Conservation (phyloP, 106 monocot genomes). For the Cymbidium sinense region DNA sequence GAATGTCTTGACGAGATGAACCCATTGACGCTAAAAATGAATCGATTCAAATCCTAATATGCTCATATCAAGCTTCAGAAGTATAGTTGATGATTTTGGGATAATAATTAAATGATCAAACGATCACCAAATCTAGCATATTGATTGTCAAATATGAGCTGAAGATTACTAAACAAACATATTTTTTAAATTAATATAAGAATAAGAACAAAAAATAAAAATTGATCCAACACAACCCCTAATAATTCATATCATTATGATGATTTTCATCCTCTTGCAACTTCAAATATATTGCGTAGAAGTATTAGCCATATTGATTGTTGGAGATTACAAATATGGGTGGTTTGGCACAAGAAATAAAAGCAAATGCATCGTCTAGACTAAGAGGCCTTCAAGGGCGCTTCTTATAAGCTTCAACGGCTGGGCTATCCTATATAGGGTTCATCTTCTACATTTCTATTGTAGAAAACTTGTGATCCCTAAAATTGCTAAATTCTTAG, state of each 20-base stretch:
- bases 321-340: slow-evolving; percentile 92
- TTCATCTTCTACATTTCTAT: slow-evolving; percentile 83
- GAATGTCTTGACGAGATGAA: too few species aligned
- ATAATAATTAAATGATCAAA: too few species aligned
- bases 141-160: too few species aligned
- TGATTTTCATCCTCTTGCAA: slow-evolving; percentile 22
- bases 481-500: slow-evolving; percentile 60
- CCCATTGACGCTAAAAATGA: too few species aligned
- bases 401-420: slow-evolving; percentile 59
- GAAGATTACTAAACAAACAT: too few species aligned
- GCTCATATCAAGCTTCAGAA: too few species aligned
- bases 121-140: too few species aligned
- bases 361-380: slow-evolving; percentile 50
- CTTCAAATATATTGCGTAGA: slow-evolving; percentile 88
- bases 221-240: too few species aligned
- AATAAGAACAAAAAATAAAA: too few species aligned
- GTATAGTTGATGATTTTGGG: too few species aligned
- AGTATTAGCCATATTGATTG: slow-evolving; percentile 84
- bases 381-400: slow-evolving; percentile 40
- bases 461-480: slow-evolving; percentile 88
- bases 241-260: neutral
- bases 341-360: slow-evolving; percentile 82
- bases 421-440: slow-evolving; percentile 89
- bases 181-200: too few species aligned
- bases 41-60: too few species aligned